Evolutionary conservation across 2,329 filamentous ascomycete species (phyloP).

Genomic region (Dactylonectria estremocensis): DNA sequence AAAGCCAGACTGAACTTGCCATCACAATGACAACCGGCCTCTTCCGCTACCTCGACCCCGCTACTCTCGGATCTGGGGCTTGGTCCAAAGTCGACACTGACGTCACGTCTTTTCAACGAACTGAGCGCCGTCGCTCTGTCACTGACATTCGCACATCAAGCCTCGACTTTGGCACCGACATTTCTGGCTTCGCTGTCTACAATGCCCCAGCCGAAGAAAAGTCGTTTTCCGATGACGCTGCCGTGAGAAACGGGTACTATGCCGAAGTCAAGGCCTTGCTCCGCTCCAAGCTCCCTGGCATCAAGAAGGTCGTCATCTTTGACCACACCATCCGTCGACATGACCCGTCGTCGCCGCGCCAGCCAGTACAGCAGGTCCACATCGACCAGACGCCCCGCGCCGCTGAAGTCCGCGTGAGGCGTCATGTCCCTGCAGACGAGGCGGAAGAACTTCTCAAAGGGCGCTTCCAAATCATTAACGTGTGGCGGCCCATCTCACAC

Average conservation of each 20-base stretch:
- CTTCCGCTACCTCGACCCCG: slow-evolving; percentile 31
- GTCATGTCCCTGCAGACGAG: slow-evolving; percentile 68
- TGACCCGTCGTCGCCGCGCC: slow-evolving; percentile 68
- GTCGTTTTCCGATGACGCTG: slow-evolving; percentile 68
- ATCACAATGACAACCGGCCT: slow-evolving; percentile 29
- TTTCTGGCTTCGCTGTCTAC: slow-evolving; percentile 47
- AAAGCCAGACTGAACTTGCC: not conserved
- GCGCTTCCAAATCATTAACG: slow-evolving; percentile 70
- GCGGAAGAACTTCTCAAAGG: slow-evolving; percentile 54
- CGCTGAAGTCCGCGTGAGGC: slow-evolving; percentile 72
- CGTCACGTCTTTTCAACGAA: slow-evolving; percentile 39
- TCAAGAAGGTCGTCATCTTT: slow-evolving; percentile 77
- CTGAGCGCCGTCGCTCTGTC: slow-evolving; percentile 39
- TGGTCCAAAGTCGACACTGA: slow-evolving; percentile 47
- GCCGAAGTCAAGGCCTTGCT: slow-evolving; percentile 72
- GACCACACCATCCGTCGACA: slow-evolving; percentile 79
- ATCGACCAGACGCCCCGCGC: slow-evolving; percentile 79
- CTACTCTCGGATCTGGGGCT: slow-evolving; percentile 18
- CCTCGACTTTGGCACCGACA: slow-evolving; percentile 39
- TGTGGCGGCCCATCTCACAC: slow-evolving; percentile 53
- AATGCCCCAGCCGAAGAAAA: slow-evolving; percentile 62
- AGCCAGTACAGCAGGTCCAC: slow-evolving; percentile 79
- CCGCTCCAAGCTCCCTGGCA: slow-evolving; percentile 65
- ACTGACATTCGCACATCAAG: slow-evolving; percentile 42
- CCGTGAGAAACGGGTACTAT: slow-evolving; percentile 73